phyloP scores from a whole-genome alignment of 2,329 filamentous ascomycete species.

The Aspergillus neoniger region DNA sequence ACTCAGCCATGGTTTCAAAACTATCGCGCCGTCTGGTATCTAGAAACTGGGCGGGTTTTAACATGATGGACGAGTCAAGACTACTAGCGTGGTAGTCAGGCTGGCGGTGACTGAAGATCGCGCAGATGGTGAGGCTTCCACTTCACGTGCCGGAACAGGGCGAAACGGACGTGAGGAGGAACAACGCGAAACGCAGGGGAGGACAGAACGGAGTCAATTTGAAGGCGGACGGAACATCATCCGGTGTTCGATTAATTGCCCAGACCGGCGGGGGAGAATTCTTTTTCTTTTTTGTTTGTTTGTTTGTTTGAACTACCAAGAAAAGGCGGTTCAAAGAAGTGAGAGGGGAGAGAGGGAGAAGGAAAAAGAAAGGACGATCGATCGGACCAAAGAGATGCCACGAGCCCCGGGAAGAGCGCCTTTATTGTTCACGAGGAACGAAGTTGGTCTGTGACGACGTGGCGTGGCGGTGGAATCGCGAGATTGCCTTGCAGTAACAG shows the following conservation, averaged over 20 bases:
- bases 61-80: slow-evolving; percentile 29
- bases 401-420: not conserved
- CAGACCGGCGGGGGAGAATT: not conserved
- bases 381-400: not conserved
- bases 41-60: slow-evolving; percentile 37
- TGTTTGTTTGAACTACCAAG: not conserved
- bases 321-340: not conserved
- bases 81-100: not conserved
- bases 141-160: slow-evolving; percentile 21
- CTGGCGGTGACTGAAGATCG: slow-evolving; percentile 4
- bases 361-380: not conserved
- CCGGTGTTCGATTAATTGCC: slow-evolving; percentile 10
- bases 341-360: not conserved
- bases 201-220: slow-evolving; percentile 8
- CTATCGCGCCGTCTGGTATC: slow-evolving; percentile 36
- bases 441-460: slow-evolving; percentile 10
- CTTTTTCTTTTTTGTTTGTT: not conserved
- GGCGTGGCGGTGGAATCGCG: slow-evolving; percentile 23
- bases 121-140: slow-evolving; percentile 17
- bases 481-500: slow-evolving; percentile 13
- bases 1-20: slow-evolving; percentile 29
- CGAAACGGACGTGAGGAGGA: slow-evolving; percentile 16
- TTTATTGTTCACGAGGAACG: not conserved
- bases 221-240: slow-evolving; percentile 18
- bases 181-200: slow-evolving; percentile 16